These are phyloP conservation scores for Coemansia sp. DNA, from an alignment of 371 early-diverging fungal species.

Conservation along the genomic window DNA sequence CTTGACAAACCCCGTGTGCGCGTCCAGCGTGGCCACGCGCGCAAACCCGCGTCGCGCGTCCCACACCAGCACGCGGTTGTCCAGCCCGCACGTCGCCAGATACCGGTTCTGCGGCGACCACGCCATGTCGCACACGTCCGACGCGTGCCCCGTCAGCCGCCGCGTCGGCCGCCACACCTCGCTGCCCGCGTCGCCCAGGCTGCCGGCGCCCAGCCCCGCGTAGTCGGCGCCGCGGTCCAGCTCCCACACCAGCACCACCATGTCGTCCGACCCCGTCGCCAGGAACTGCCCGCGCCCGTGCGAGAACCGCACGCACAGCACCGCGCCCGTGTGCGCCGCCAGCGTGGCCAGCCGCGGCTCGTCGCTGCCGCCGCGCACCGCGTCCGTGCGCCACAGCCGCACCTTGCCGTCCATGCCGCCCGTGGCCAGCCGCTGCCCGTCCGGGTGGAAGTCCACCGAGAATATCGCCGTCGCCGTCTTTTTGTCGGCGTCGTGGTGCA, in stretches of 20 bases:
- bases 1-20: constrained; percentile 90
- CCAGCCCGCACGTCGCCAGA: constrained; percentile 91
- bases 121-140: constrained; percentile 92
- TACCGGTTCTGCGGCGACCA: constrained; percentile 90
- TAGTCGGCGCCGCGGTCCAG: constrained; percentile 57
- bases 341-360: constrained; percentile 73
- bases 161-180: constrained; percentile 80
- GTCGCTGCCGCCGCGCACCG: constrained; percentile 60
- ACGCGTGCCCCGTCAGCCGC: constrained; percentile 88
- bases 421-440: constrained; percentile 80
- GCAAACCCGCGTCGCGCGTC: constrained; percentile 71
- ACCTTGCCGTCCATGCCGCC: constrained; percentile 84
- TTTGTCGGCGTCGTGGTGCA: constrained; percentile 64
- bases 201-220: constrained; percentile 2
- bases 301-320: constrained; percentile 90
- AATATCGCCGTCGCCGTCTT: constrained; percentile 76
- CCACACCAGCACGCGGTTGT: constrained; percentile 85
- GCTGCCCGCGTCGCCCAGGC: neutral
- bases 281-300: constrained; percentile 69
- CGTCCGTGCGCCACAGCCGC: constrained; percentile 77
- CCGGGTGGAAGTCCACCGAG: constrained; percentile 84
- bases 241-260: constrained; percentile 91
- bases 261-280: constrained; percentile 89
- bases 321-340: constrained; percentile 82
- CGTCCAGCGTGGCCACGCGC: constrained; percentile 63